A percentile compares a stretch with the other conserved stretches of the same genome.
Conservation (phyloP, 305 asterid genomes). For the Fraxinus platypoda region DNA sequence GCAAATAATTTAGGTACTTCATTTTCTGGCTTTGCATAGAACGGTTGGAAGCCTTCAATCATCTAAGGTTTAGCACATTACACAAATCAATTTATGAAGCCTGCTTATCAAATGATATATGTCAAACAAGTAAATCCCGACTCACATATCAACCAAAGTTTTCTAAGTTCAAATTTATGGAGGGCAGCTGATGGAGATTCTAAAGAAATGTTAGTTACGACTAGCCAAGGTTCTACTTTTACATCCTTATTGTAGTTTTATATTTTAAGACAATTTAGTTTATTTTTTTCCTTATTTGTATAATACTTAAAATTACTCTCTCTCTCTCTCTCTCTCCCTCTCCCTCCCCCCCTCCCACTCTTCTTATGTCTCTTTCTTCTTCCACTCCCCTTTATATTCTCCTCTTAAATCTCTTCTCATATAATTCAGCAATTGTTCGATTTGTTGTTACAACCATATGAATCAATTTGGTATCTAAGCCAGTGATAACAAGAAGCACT, state of each 20-base stretch:
- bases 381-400: neutral
- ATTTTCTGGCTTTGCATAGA: conserved; percentile 35
- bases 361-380: neutral
- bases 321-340: neutral
- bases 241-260: neutral
- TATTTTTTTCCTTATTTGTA: neutral
- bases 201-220: neutral
- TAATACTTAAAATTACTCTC: neutral
- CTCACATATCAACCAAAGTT: neutral
- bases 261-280: neutral
- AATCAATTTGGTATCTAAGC: neutral
- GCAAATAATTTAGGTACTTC: conserved; percentile 43
- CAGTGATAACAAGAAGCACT: neutral
- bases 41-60: conserved; percentile 54
- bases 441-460: neutral
- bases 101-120: conserved; percentile 11
- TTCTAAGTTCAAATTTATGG: neutral
- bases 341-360: neutral
- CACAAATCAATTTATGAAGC: conserved; percentile 25
- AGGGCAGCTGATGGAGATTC: neutral
- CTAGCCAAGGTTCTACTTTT: neutral
- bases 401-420: neutral
- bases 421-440: neutral
- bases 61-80: conserved; percentile 33
- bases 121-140: conserved; percentile 2